phyloP scores from a whole-genome alignment of 179 eudicot genomes.

The Nepenthes alata region DNA sequence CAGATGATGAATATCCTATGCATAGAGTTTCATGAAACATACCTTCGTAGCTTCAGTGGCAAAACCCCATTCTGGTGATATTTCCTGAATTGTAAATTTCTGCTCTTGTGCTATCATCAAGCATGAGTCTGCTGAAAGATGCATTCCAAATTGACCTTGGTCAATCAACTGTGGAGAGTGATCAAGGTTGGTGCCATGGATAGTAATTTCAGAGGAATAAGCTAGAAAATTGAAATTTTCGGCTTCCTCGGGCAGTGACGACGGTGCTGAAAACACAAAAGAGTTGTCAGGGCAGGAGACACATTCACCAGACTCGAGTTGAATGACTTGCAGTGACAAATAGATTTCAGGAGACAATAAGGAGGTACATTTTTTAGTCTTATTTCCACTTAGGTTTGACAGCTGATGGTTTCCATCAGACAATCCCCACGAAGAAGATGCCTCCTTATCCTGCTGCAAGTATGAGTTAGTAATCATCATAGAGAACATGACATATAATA shows the following conservation, averaged over 20 bases:
- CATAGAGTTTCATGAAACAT: conserved; percentile 10
- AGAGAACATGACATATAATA: too few relatives aligned
- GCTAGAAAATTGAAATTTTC: conserved; percentile 21
- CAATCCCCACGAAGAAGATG: conserved; percentile 8
- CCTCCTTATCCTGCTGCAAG: conserved; percentile 24
- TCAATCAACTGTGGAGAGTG: conserved; percentile 31
- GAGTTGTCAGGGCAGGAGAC: conserved; percentile 7
- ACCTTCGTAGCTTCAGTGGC: conserved; percentile 60
- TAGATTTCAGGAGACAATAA: background rate
- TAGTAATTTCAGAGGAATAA: conserved; percentile 22
- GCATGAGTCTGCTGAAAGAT: conserved; percentile 38
- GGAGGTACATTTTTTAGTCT: conserved; percentile 16
- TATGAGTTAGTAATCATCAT: conserved; percentile 1
- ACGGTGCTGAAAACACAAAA: conserved; percentile 20
- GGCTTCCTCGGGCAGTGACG: conserved; percentile 21
- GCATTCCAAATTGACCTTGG: conserved; percentile 34
- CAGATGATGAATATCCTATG: background rate
- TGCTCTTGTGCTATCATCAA: conserved; percentile 51
- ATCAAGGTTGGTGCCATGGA: conserved; percentile 17
- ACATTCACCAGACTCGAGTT: background rate
- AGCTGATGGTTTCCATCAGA: conserved; percentile 14
- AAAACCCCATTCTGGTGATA: conserved; percentile 82
- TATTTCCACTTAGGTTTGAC: conserved; percentile 14
- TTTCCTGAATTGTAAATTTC: conserved; percentile 58
- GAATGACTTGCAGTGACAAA: conserved; percentile 4